These are phyloP conservation scores for Rhizophora mangle DNA, from an alignment of 345 rosid genomes.

Conservation along the genomic window DNA sequence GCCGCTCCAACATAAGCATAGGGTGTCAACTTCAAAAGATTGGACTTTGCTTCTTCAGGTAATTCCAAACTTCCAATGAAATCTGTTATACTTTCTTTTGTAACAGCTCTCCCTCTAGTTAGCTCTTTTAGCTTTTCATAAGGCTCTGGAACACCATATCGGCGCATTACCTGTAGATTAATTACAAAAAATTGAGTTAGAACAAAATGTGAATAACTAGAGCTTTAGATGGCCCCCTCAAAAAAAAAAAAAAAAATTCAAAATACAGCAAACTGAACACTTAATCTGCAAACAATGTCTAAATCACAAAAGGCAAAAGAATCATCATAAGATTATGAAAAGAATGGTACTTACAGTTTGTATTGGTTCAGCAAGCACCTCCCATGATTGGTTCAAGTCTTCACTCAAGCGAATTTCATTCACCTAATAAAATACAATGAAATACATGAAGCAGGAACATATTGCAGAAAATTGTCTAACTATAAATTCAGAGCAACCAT, in stretches of 20 bases:
- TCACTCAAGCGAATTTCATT: conserved; percentile 69
- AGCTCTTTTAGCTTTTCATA: conserved; percentile 90
- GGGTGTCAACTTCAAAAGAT: conserved; percentile 67
- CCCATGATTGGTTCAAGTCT: conserved; percentile 85
- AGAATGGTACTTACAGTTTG: conserved; percentile 63
- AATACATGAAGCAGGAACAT: neutral
- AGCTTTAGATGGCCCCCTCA: neutral
- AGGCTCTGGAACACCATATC: conserved; percentile 90
- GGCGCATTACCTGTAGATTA: conserved; percentile 70
- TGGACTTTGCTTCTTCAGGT: conserved; percentile 61
- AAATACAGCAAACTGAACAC: neutral
- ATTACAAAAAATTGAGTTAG: neutral
- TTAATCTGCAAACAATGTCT: neutral
- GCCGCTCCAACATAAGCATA: conserved; percentile 82
- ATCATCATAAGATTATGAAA: conserved; percentile 1
- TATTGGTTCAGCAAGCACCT: conserved; percentile 95
- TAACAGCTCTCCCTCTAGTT: conserved; percentile 85
- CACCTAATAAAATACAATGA: conserved; percentile 39
- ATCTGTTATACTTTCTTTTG: conserved; percentile 61
- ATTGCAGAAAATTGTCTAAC: no score
- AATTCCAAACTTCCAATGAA: conserved; percentile 65
- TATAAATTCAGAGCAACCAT: no score
- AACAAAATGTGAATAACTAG: neutral
- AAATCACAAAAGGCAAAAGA: neutral
- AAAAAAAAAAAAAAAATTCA: neutral